Conservation (phyloP, 345 rosid genomes). For the Sisymbrium altissimum region DNA sequence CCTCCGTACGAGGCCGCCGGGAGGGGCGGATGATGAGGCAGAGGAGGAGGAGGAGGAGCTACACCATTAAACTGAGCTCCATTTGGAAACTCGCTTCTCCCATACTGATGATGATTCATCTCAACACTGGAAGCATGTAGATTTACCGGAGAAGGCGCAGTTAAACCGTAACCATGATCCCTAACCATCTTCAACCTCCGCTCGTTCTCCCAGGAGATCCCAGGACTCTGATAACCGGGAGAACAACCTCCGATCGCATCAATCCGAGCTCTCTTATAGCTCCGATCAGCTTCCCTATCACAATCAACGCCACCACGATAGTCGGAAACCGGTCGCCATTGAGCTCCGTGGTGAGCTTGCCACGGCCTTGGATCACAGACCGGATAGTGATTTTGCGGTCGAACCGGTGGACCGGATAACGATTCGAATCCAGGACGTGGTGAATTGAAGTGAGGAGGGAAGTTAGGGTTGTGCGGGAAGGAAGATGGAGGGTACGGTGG, state of each 20-base stretch:
- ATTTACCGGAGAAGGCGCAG: slow-evolving; percentile 17
- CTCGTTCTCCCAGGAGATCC: slow-evolving; percentile 47
- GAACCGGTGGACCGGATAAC: slow-evolving; percentile 28
- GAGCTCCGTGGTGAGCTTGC: slow-evolving; percentile 36
- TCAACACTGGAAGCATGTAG: slow-evolving; percentile 28
- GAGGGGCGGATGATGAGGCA: slow-evolving; percentile 9
- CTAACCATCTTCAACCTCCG: slow-evolving; percentile 80
- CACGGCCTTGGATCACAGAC: slow-evolving; percentile 39
- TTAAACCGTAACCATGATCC: slow-evolving; percentile 60
- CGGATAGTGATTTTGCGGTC: slow-evolving; percentile 23
- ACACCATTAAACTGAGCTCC: slow-evolving; percentile 23
- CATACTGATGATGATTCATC: slow-evolving; percentile 22
- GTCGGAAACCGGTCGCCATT: slow-evolving; percentile 28
- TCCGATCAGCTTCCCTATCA: slow-evolving; percentile 47
- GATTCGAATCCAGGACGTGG: slow-evolving; percentile 47
- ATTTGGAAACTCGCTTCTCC: slow-evolving; percentile 12
- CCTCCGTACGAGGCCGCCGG: slow-evolving; percentile 14
- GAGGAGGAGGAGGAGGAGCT: slow-evolving; percentile 24
- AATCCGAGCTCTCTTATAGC: slow-evolving; percentile 65
- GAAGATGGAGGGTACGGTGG: slow-evolving; percentile 45
- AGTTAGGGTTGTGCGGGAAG: slow-evolving; percentile 42
- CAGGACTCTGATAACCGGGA: slow-evolving; percentile 24
- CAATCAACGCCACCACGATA: slow-evolving; percentile 19
- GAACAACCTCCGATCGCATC: slow-evolving; percentile 36
- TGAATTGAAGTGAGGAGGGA: slow-evolving; percentile 37